Evolutionary conservation across 495 filamentous ascomycete species (phyloP).

Genomic region (Parathielavia appendiculata): DNA sequence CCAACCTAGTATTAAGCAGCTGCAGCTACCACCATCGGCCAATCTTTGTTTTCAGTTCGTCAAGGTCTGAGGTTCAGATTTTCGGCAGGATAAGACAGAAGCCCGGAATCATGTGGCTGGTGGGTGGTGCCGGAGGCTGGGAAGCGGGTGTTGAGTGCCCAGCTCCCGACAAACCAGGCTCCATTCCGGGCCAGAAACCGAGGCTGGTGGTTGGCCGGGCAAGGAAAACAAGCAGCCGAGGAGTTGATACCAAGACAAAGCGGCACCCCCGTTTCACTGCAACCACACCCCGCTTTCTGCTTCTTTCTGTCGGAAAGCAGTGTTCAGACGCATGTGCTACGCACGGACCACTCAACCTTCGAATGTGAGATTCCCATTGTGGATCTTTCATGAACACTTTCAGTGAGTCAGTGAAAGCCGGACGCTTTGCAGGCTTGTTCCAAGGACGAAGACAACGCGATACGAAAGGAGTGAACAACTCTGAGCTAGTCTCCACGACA

Average conservation of each 20-base stretch:
- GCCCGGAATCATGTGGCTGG: conserved; percentile 25
- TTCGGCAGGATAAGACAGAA: background rate
- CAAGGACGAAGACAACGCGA: background rate
- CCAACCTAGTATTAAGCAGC: background rate
- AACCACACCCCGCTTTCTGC: background rate
- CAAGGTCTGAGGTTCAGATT: background rate
- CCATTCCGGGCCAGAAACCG: conserved; percentile 28
- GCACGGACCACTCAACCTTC: conserved; percentile 9
- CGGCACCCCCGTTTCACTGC: background rate
- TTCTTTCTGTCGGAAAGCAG: too few relatives aligned
- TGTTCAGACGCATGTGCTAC: conserved; percentile 2
- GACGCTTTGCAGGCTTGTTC: background rate
- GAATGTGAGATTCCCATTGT: conserved; percentile 15
- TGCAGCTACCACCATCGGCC: background rate
- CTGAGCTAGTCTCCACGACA: background rate
- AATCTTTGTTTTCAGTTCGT: background rate
- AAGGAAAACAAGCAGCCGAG: conserved; percentile 16
- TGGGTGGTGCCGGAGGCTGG: conserved; percentile 21
- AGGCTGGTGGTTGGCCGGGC: conserved; percentile 36
- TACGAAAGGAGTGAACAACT: background rate
- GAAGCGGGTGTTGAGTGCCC: conserved; percentile 24
- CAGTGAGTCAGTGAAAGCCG: conserved; percentile 13
- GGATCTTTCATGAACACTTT: conserved; percentile 1
- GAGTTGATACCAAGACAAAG: conserved; percentile 22
- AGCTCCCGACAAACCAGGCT: conserved; percentile 23